Base-by-base conservation (phyloP, 257 asterid genomes). In the Penstemon newberryi region DNA sequence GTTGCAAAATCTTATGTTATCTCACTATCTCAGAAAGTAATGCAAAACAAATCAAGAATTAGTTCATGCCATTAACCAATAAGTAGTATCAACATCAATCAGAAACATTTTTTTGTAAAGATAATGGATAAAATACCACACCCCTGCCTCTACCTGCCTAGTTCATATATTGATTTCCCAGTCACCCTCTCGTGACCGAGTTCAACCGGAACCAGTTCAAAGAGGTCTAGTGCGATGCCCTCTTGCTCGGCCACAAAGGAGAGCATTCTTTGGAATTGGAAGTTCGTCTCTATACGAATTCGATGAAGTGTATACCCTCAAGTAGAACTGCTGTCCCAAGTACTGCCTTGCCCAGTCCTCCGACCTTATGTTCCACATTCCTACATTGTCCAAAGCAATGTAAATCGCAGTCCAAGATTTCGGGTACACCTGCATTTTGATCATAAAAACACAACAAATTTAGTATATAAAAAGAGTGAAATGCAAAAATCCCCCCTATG, bases 341-440 rank as follows among this genome's bases (percentile, higher is more conserved):
- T 93, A 90, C 75, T 91, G 96, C 75, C 97, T 88, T 53, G 83
- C 97, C 99, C 95, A 93, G 57, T 91, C 76, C 77, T 93, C 92
- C 0, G 99, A 90, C 69, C 97, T 81, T 76, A 93, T 73, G 79
- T 90, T 93, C 97, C 99, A 93, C 85, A 93, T 88, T 66, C 99
- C 99, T 43, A 84, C 96, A 58, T 93, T 93, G 92, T 93, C 99
- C 83, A 93, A 70, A 0, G 99, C 87, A 8, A 88, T 69, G 70
- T 84, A 85, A 6, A 92, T 80, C 13, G 98, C 96, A 0, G 98
- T 86, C 97, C 97, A 92, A 1, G 98, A 80, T 75, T 50, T 84
- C 19, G 96, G 97, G 58, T 92, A 92, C 63, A 92, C 98, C 98
- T 92, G 74, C 58, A 73, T 56, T 68, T 36, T n/a, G 38, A 61